Percentiles rank a stretch among this genome's conserved stretches.
Conservation (phyloP, 208 protist genomes). For the Leishmania tarentolae region DNA sequence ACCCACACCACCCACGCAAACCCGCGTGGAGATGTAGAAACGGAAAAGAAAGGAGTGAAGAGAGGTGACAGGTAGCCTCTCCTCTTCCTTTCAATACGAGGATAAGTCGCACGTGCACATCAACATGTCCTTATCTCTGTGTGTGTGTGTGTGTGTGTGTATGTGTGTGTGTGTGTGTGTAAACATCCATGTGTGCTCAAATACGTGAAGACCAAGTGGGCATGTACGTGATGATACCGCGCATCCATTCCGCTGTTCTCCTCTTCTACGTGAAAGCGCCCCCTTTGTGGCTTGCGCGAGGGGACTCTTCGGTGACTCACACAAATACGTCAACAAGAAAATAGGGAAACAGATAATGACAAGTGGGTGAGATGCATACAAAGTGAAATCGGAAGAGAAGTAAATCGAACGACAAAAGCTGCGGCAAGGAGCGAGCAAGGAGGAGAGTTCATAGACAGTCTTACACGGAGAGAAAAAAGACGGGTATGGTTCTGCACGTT, state of each 20-base stretch:
- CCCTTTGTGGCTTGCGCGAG: not conserved
- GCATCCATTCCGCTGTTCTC: not conserved
- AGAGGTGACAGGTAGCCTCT: not conserved
- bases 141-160: conserved; percentile 1
- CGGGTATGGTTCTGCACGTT: not conserved
- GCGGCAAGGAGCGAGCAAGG: conserved; percentile 1
- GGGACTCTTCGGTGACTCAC: not conserved
- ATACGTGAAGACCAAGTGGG: not conserved
- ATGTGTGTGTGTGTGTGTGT: not conserved
- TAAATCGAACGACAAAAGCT: not conserved
- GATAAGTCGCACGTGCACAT: not conserved
- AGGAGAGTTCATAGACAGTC: not conserved
- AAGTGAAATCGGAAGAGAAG: not conserved
- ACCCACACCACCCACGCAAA: not conserved
- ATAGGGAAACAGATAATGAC: not conserved
- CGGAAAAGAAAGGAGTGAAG: not conserved
- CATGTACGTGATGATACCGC: not conserved
- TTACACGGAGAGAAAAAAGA: not conserved
- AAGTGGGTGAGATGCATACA: not conserved
- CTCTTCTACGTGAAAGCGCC: not conserved
- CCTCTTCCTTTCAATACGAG: not conserved
- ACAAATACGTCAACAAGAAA: not conserved
- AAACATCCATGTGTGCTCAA: not conserved
- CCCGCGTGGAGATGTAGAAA: not conserved
- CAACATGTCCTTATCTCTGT: conserved; percentile 1